Evolutionary conservation across 2,329 filamentous ascomycete genomes (phyloP).

Genomic region (Cercospora sp.): DNA sequence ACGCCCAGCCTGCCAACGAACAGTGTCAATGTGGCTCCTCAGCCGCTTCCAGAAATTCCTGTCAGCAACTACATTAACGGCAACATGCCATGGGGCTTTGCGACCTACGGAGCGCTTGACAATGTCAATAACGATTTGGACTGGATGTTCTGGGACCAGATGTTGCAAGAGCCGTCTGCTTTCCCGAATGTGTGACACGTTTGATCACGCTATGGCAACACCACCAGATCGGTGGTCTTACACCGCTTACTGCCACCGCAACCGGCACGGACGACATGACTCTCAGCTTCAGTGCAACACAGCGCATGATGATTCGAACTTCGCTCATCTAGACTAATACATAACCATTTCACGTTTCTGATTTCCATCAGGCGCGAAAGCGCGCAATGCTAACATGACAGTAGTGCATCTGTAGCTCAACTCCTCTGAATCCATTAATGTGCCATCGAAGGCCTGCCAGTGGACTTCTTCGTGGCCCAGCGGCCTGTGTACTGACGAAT

Average conservation of each 20-base stretch:
- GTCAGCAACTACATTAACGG: constrained; percentile 18
- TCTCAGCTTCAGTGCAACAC: neutral
- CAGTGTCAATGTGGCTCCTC: constrained; percentile 4
- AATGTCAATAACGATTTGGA: constrained; percentile 19
- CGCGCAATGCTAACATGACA: neutral
- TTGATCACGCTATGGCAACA: neutral
- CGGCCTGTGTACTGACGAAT: constrained; percentile 37
- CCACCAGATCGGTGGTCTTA: neutral
- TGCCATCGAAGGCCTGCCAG: constrained; percentile 24
- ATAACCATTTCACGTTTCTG: neutral
- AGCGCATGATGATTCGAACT: neutral
- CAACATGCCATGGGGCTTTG: constrained; percentile 20
- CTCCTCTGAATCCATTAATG: constrained; percentile 3
- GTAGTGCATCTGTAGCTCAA: neutral
- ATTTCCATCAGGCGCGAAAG: neutral
- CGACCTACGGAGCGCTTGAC: constrained; percentile 13
- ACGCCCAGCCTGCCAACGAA: constrained; percentile 18
- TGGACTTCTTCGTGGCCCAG: constrained; percentile 31
- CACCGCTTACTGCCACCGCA: neutral
- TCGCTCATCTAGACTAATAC: neutral
- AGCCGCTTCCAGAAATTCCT: constrained; percentile 19
- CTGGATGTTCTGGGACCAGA: constrained; percentile 27
- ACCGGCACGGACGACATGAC: neutral
- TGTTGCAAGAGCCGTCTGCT: constrained; percentile 17
- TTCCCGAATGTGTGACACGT: constrained; percentile 4